Evolutionary conservation across 2,329 filamentous ascomycete genomes (phyloP).

Genomic region (Macrophomina tecta): DNA sequence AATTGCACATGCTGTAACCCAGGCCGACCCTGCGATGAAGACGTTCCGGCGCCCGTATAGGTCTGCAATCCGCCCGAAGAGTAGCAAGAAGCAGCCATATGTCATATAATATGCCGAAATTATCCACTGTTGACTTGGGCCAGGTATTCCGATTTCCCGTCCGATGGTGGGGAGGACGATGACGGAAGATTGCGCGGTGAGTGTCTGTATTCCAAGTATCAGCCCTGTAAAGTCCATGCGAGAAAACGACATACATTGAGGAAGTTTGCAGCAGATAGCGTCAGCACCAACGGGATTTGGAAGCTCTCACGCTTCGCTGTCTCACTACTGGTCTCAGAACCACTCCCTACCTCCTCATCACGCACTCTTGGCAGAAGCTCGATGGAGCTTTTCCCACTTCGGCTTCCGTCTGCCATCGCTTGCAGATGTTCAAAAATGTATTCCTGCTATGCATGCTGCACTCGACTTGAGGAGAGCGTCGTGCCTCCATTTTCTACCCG

Average conservation of each 20-base stretch:
- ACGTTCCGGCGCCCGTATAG: constrained; percentile 70
- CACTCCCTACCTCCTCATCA: background rate
- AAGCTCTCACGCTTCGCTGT: background rate
- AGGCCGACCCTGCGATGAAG: constrained; percentile 68
- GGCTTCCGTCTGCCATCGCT: background rate
- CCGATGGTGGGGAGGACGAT: constrained; percentile 70
- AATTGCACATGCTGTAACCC: constrained; percentile 65
- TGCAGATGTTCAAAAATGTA: no score
- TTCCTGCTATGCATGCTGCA: no score
- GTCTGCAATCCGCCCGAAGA: constrained; percentile 72
- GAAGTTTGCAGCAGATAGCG: background rate
- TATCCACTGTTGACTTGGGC: constrained; percentile 68
- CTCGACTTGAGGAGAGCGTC: no score
- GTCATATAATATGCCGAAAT: constrained; percentile 69
- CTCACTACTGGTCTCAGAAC: background rate
- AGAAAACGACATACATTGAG: background rate
- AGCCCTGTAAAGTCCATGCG: background rate
- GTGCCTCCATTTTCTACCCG: background rate
- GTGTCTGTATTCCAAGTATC: constrained; percentile 46
- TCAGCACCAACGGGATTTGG: constrained; percentile 7
- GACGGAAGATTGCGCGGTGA: constrained; percentile 64
- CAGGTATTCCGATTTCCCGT: constrained; percentile 61
- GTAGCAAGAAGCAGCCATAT: constrained; percentile 67
- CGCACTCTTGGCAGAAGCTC: background rate
- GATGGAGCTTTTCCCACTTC: background rate